phyloP scores from a whole-genome alignment of 139 green algal genomes.

The Chlamydomonas asymmetrica region DNA sequence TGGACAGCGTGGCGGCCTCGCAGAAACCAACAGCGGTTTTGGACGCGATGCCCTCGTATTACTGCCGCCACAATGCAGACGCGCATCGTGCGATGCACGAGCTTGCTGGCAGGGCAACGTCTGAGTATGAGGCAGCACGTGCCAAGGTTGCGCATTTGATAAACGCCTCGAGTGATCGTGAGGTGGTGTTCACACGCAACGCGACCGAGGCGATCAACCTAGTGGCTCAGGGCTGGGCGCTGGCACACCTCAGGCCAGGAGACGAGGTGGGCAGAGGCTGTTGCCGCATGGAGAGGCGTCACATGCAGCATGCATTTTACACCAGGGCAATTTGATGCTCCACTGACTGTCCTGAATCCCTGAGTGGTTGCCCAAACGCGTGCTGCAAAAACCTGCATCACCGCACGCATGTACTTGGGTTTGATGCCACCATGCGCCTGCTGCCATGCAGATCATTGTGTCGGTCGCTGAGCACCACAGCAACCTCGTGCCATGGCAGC shows the following conservation, averaged over 20 bases:
- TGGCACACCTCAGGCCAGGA: conserved; percentile 75
- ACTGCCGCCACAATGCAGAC: conserved; percentile 91
- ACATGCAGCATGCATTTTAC: too few species aligned
- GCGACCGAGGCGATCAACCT: conserved; percentile 98
- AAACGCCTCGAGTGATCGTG: conserved; percentile 65
- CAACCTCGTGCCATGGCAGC: conserved; percentile 98
- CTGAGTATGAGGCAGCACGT: conserved; percentile 88
- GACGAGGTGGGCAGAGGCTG: conserved; percentile 94
- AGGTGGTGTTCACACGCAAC: conserved; percentile 96
- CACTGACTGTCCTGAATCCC: too few species aligned
- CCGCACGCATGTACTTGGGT: too few species aligned
- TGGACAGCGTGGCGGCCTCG: conserved; percentile 96
- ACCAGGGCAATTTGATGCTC: too few species aligned
- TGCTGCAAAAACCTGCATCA: too few species aligned
- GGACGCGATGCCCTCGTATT: conserved; percentile 77
- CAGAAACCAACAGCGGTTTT: conserved; percentile 89
- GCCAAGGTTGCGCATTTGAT: conserved; percentile 94
- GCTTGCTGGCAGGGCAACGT: conserved; percentile 81
- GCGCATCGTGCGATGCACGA: conserved; percentile 94
- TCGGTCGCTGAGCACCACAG: conserved; percentile 96
- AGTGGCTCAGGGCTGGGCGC: conserved; percentile 93
- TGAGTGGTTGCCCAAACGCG: too few species aligned
- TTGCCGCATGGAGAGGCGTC: too few species aligned
- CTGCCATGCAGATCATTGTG: conserved; percentile 81
- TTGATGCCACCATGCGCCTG: too few species aligned